Percentiles rank a stretch among this genome's conserved stretches.
phyloP scores from a whole-genome alignment of 208 protist species.

The Herpetomonas muscarum region DNA sequence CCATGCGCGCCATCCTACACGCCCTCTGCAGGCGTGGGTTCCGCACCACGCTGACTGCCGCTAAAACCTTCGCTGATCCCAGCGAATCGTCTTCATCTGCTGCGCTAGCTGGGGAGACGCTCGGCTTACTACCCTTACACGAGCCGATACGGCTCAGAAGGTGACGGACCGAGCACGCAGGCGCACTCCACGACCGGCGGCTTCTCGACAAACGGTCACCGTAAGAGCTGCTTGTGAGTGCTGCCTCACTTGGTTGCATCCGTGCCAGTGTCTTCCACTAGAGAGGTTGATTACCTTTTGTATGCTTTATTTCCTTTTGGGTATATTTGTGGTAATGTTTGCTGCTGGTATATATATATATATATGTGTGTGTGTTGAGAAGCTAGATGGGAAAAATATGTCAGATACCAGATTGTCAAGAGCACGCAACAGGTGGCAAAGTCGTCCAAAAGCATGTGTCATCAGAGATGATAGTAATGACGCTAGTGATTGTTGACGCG shows the following conservation, averaged over 20 bases:
- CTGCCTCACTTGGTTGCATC: neutral
- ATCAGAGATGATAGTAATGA: conserved; percentile 5
- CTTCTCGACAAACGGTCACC: conserved; percentile 14
- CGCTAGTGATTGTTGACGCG: no score
- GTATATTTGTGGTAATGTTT: no score
- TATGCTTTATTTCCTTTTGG: no score
- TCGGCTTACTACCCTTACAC: no score
- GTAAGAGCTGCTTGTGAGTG: neutral
- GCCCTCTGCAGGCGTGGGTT: neutral
- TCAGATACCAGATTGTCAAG: conserved; percentile 1
- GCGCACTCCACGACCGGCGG: conserved; percentile 27
- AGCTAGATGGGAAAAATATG: conserved; percentile 1
- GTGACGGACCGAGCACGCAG: conserved; percentile 23
- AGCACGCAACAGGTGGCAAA: neutral
- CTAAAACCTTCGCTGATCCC: neutral
- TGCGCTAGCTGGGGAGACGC: no score
- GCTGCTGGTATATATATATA: no score
- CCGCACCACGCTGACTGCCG: neutral
- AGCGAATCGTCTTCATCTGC: no score
- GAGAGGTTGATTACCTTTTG: no score
- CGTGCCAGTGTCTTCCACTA: no score
- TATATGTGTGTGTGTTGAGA: no score
- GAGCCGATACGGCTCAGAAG: conserved; percentile 2
- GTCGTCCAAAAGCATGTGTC: neutral
- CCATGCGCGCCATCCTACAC: no score